Evolutionary conservation across 1,284 basidiomycete species (phyloP), one percentile per base, ranked within the genome.

Genomic region (Butyriboletus pseudospeciosus): DNA sequence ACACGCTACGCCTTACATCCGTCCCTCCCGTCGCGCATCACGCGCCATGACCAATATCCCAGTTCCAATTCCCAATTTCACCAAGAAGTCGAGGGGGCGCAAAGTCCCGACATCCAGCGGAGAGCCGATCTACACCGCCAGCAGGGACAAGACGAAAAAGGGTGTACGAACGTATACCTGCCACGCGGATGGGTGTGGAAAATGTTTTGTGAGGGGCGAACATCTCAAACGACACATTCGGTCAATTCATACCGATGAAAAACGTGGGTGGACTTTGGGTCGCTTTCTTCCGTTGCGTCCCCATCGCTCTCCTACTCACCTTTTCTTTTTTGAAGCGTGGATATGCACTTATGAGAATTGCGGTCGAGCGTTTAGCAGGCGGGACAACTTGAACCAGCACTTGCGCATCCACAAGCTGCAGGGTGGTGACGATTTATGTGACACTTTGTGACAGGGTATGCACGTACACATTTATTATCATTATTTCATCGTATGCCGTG

Each of bases 331-430:
- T 52, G 12, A 51, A 60, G 90, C 90, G 28, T 82, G 86, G 71
- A 73, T 74, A 38, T 93, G 91, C 69, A 82, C 83, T 1, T 79
- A 80, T 58, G 76, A 78, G 16, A 81, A 80, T 3, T 93, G 90
- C 71, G 79, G 76, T 53, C 89, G 90, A 71, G 76, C 81, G 32
- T 93, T 93, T 65, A 90, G 86, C 68, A 77, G 91, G 44, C 79
- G 86, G 60, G 91, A 93, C 67, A 93, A 93, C 64, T 78, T 92
- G 26, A 84, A 82, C 39, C 87, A 90, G 65, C 88, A 91, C 66
- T 79, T 86, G 66, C 81, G 86, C 32, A 79, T 90, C 37, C 88
- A 91, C 72, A 69, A 52, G 9, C 47, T 68, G 20, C 60, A 68
- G 34, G 51, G 39, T 26, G 53, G n/a, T 14, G 61, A 67, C 34